phyloP scores from a whole-genome alignment of 768 basidiomycete genomes.

The Lactarius hengduanensis region DNA sequence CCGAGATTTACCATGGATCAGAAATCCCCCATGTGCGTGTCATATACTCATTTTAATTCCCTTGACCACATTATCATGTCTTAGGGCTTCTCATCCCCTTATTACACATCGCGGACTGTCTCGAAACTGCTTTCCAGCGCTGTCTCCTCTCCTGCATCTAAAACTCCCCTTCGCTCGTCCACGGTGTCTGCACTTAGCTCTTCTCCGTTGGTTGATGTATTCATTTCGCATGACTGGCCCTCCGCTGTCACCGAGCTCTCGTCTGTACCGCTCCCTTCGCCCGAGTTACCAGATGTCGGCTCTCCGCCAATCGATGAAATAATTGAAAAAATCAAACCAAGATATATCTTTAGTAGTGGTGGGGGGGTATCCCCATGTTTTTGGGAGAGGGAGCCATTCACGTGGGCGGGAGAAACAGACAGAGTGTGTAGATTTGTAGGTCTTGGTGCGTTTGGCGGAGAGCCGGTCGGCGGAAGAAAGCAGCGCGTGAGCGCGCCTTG shows the following conservation, averaged over 20 bases:
- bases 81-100: slow-evolving; percentile 75
- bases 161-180: slow-evolving; percentile 61
- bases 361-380: slow-evolving; percentile 70
- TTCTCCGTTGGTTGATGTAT: slow-evolving; percentile 72
- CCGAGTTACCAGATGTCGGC: slow-evolving; percentile 45
- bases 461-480: slow-evolving; percentile 62
- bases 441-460: slow-evolving; percentile 82
- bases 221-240: slow-evolving; percentile 82
- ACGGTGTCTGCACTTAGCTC: slow-evolving; percentile 61
- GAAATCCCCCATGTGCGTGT: slow-evolving; percentile 62
- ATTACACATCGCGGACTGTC: slow-evolving; percentile 66
- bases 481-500: slow-evolving; percentile 61
- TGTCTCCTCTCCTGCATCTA: slow-evolving; percentile 47
- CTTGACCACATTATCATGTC: slow-evolving; percentile 25
- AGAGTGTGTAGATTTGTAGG: slow-evolving; percentile 80
- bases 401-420: slow-evolving; percentile 71
- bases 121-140: slow-evolving; percentile 73
- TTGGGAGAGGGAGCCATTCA: slow-evolving; percentile 94
- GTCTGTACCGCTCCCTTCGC: slow-evolving; percentile 43
- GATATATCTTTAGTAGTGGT: slow-evolving; percentile 81
- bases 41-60: slow-evolving; percentile 49
- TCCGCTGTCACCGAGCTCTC: slow-evolving; percentile 61
- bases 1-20: slow-evolving; percentile 53
- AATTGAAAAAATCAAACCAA: slow-evolving; percentile 65
- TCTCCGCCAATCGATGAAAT: slow-evolving; percentile 65